These are phyloP conservation scores for Phragmites australis DNA, from an alignment of 176 grass and related monocot genomes.

Conservation along the genomic window DNA sequence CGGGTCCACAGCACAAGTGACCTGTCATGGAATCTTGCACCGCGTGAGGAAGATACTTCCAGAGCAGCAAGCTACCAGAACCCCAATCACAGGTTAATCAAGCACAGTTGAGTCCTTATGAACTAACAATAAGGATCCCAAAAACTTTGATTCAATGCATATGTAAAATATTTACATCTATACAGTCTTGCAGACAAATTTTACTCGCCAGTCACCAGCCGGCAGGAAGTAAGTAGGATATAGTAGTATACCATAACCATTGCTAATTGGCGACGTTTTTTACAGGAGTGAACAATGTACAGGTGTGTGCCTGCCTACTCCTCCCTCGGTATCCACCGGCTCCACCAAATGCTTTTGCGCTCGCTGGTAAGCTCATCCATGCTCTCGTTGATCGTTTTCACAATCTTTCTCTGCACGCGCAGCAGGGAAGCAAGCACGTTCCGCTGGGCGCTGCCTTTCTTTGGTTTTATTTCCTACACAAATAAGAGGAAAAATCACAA, in stretches of 20 bases:
- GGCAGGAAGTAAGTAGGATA: conserved; percentile 13
- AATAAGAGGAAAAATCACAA: not conserved
- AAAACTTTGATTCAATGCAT: not conserved
- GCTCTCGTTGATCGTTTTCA: conserved; percentile 83
- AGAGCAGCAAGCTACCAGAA: not conserved
- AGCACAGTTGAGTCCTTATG: not conserved
- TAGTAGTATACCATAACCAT: conserved; percentile 4
- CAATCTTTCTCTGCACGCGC: conserved; percentile 73
- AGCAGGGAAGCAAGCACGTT: conserved; percentile 78
- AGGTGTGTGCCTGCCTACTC: conserved; percentile 42
- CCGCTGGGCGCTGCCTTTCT: conserved; percentile 61
- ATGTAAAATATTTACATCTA: conserved; percentile 45
- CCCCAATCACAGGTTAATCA: not conserved
- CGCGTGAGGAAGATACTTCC: not conserved
- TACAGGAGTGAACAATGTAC: conserved; percentile 21
- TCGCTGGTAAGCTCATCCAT: conserved; percentile 66
- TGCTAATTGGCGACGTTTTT: conserved; percentile 12
- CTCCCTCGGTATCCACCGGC: conserved; percentile 93
- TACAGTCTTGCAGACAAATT: conserved; percentile 29
- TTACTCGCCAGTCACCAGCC: conserved; percentile 27
- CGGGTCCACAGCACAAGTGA: not conserved
- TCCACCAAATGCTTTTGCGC: conserved; percentile 97
- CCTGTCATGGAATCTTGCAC: conserved; percentile 26
- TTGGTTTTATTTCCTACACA: conserved; percentile 77
- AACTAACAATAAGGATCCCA: not conserved